Percentiles rank a stretch among this genome's conserved stretches.
phyloP scores from a whole-genome alignment of 1,139 yeast species.

The Tardiomyces digboiensis region DNA sequence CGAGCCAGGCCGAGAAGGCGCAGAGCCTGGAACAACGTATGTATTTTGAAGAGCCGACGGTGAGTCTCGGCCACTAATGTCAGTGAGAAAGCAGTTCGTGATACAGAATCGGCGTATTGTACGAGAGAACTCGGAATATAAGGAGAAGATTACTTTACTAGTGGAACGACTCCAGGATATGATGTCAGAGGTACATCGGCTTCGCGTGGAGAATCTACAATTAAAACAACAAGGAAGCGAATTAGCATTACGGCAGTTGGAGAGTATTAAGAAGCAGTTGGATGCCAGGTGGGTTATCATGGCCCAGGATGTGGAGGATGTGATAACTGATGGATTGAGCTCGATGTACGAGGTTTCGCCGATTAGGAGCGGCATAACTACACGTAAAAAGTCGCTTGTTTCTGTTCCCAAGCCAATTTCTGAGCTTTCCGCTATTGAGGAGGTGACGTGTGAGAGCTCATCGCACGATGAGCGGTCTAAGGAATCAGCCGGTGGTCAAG shows the following conservation, averaged over 20 bases:
- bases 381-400: not conserved
- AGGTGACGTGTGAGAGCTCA: not conserved
- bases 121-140: not conserved
- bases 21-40: not conserved
- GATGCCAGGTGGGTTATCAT: not conserved
- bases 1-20: not conserved
- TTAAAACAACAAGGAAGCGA: not conserved
- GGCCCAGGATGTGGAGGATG: not conserved
- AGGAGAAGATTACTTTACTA: not conserved
- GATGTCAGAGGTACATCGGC: not conserved
- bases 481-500: too few species aligned
- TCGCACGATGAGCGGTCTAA: not conserved
- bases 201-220: not conserved
- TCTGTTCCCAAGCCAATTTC: not conserved
- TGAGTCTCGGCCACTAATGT: not conserved
- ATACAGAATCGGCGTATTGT: not conserved
- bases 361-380: not conserved
- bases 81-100: not conserved
- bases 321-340: not conserved
- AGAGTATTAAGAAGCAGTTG: not conserved
- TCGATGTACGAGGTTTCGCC: not conserved
- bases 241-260: not conserved
- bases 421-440: not conserved
- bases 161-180: not conserved
- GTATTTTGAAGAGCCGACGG: not conserved